Conservation (phyloP, 2,329 filamentous ascomycete species). For the Nothopassalora personata region DNA sequence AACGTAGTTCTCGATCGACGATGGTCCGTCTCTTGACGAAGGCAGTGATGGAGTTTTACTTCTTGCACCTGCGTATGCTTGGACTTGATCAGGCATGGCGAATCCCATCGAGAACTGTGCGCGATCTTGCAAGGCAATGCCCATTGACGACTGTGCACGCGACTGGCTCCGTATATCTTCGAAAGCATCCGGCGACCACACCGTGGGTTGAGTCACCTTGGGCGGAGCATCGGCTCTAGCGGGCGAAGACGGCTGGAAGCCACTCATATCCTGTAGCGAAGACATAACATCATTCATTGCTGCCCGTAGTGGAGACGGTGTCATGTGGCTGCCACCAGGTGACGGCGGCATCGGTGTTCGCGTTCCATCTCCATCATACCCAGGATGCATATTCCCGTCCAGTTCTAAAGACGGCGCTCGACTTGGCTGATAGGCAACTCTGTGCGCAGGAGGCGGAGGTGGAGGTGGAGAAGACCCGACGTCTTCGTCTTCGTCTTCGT, state of each 20-base stretch:
- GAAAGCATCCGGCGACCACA: constrained; percentile 91
- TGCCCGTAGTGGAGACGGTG: constrained; percentile 84
- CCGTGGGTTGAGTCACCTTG: constrained; percentile 58
- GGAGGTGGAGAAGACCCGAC: constrained; percentile 68
- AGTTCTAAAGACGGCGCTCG: constrained; percentile 45
- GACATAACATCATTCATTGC: constrained; percentile 99
- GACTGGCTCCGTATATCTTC: constrained; percentile 49
- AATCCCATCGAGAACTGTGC: constrained; percentile 74
- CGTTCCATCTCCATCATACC: constrained; percentile 48
- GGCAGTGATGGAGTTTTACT: constrained; percentile 44
- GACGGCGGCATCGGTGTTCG: constrained; percentile 65
- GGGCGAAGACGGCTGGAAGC: constrained; percentile 47
- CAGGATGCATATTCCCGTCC: constrained; percentile 26
- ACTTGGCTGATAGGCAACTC: constrained; percentile 49
- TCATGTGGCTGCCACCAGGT: constrained; percentile 53
- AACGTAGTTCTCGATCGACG: constrained; percentile 79
- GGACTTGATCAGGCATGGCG: constrained; percentile 34
- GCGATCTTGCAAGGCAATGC: constrained; percentile 48
- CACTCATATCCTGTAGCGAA: constrained; percentile 79
- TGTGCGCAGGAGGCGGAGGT: constrained; percentile 77
- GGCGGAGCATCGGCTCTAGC: constrained; percentile 52
- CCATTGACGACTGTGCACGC: constrained; percentile 68
- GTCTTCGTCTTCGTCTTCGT: constrained; percentile 41
- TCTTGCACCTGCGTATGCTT: constrained; percentile 42
- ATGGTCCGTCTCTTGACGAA: constrained; percentile 47